Base-by-base conservation (phyloP, 495 filamentous ascomycete genomes). In the Trichoderma asperelloides region DNA sequence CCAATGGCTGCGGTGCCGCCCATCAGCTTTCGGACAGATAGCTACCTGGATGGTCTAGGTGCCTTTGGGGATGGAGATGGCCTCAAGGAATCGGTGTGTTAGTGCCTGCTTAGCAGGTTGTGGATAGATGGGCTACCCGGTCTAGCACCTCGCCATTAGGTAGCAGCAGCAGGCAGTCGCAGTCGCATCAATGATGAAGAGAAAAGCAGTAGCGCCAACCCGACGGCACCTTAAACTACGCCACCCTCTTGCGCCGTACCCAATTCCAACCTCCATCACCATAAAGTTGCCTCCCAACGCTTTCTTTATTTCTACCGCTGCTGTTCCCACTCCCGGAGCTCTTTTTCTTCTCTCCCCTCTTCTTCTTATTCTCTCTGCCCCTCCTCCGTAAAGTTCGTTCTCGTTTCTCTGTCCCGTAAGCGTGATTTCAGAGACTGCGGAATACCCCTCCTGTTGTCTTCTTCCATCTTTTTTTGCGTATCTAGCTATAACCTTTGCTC, bases 241-340 rank as follows among this genome's bases (percentile, higher is more conserved):
- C 55, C 55, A 28, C n/a, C 15, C 55, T 28, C 18, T n/a, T 23
- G 21, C 49, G 16, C 21, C 4, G 49, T 60, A 60, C 55, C 55
- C 55, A 30, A 60, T 60, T 60, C 55, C 55, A 60, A 60, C 55
- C 55, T 28, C 55, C 55, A 60, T 60, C 55, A 60, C 55, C 55
- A 60, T 13, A 60, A 28, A 60, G 55, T 60, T 60, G 55, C 55
- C 55, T 60, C 55, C 55, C 55, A 60, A 60, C 55, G 27, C 27
- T 18, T 60, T 60, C 27, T 60, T 60, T 60, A 60, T 60, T 60
- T 60, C 55, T 60, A 60, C 62, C 43, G n/a, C 25, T 12, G 7
- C 47, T 41, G 39, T 47, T 28, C 65, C 65, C n/a, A 18, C 55
- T 30, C 25, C 47, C 28, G 55, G 11, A 60, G 55, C 55, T 60